Base-by-base conservation (phyloP, 169 alveolate genomes). In the Amoebophrya sp. region DNA sequence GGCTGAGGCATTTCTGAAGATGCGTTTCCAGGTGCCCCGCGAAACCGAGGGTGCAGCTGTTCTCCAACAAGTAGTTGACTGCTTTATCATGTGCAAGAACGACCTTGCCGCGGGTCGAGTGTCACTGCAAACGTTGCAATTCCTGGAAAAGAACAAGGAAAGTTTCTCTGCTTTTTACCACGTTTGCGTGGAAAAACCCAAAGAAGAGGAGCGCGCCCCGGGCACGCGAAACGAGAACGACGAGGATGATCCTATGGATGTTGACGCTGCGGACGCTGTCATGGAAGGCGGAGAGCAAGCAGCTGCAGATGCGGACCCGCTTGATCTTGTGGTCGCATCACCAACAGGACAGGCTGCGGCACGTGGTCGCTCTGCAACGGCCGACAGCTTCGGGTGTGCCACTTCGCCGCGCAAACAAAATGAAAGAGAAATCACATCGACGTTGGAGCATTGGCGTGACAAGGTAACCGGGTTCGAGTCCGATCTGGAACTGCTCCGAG, bases 401-500 rank as follows among this genome's bases (percentile, higher is more conserved):
- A n/a, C n/a, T n/a, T n/a, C n/a, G n/a, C n/a, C n/a, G n/a, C n/a
- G n/a, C n/a, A n/a, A n/a, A n/a, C n/a, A n/a, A n/a, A n/a, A n/a
- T n/a, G n/a, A n/a, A n/a, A n/a, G n/a, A n/a, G n/a, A n/a, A n/a
- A n/a, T n/a, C n/a, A n/a, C n/a, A n/a, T n/a, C n/a, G n/a, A n/a
- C n/a, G n/a, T n/a, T n/a, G n/a, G n/a, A n/a, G n/a, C 83, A 66
- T n/a, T 66, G 83, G 83, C 83, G 83, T 25, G 35, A 25, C 83
- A 25, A 7, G 83, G 83, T 66, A 2, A 66, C 12, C 35, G 83
- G 83, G 7, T 66, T 66, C 35, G n/a, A n/a, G n/a, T 3, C 1
- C 38, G 83, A 66, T 3, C 7, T 12, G 29, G 10, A 12, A 7
- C 1, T 1, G 83, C 83, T 66, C 32, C 83, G 18, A n/a, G 83